Conservation (phyloP, 371 early-diverging fungal species). For the Mortierella sp. region DNA sequence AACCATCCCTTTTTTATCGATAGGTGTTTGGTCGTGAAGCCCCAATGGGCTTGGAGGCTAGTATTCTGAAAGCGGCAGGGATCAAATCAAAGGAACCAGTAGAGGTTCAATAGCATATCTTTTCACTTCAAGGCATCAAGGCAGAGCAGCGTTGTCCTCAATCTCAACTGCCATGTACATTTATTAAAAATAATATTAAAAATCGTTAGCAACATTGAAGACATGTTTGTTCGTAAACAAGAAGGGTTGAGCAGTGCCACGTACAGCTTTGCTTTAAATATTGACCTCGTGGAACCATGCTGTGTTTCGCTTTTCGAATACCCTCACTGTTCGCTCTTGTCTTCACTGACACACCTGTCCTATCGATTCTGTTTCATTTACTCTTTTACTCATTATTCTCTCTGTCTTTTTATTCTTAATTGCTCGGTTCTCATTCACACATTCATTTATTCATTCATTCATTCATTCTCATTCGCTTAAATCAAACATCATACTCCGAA, state of each 20-base stretch:
- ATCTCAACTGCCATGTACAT: too few relatives aligned
- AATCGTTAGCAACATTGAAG: background rate
- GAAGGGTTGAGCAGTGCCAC: background rate
- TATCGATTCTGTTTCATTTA: too few relatives aligned
- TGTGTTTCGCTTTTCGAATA: background rate
- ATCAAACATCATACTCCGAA: background rate
- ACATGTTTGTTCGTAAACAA: background rate
- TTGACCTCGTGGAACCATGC: background rate
- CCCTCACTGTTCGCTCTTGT: too few relatives aligned
- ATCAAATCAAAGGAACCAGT: conserved; percentile 20
- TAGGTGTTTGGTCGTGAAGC: conserved; percentile 51
- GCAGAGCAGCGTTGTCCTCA: too few relatives aligned
- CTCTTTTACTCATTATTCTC: background rate
- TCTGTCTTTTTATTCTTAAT: background rate
- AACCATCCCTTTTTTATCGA: background rate
- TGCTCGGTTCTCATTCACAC: background rate
- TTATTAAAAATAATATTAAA: background rate
- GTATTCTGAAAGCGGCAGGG: conserved; percentile 34
- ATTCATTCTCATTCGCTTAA: background rate
- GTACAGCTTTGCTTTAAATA: too few relatives aligned
- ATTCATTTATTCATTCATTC: background rate
- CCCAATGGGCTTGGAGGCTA: conserved; percentile 17
- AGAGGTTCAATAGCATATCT: conserved; percentile 10
- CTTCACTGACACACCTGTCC: too few relatives aligned
- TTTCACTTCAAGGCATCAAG: background rate